Conservation (phyloP, 176 grass and related monocot genomes). For the Tillandsia leiboldiana region DNA sequence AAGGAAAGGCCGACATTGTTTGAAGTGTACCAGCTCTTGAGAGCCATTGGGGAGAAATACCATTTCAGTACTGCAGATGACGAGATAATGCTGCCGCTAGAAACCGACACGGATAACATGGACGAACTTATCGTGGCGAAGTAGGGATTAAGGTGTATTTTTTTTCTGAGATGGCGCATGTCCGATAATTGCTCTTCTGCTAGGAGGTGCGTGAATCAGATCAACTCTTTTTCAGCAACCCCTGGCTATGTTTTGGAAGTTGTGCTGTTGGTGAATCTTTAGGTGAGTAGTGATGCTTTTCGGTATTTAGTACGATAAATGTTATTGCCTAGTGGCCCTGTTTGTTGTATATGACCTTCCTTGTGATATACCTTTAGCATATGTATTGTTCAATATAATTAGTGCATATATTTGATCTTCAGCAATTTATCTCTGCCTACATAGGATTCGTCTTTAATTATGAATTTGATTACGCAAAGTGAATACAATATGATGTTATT, state of each 20-base stretch:
- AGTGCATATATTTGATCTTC: background rate
- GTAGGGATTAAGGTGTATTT: constrained; percentile 11
- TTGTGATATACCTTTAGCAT: background rate
- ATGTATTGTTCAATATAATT: background rate
- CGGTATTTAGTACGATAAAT: background rate
- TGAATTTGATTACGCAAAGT: too few relatives aligned
- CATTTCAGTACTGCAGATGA: constrained; percentile 62
- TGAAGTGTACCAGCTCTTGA: constrained; percentile 85
- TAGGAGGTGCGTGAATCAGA: background rate
- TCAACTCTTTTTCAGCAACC: background rate
- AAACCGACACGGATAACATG: constrained; percentile 24
- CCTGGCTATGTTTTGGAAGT: background rate
- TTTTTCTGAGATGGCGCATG: background rate
- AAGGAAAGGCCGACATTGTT: constrained; percentile 89
- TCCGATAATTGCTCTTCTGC: background rate
- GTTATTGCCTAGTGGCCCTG: background rate
- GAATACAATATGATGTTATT: too few relatives aligned
- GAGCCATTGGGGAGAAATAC: constrained; percentile 73
- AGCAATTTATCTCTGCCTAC: background rate
- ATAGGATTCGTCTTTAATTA: background rate
- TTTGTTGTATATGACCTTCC: background rate
- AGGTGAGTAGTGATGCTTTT: constrained; percentile 1
- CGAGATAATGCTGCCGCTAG: constrained; percentile 37
- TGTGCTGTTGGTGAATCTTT: background rate
- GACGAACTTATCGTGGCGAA: constrained; percentile 83